These are phyloP conservation scores for Hansenula sp. DNA, from an alignment of 1,139 yeast genomes.

Conservation along the genomic window DNA sequence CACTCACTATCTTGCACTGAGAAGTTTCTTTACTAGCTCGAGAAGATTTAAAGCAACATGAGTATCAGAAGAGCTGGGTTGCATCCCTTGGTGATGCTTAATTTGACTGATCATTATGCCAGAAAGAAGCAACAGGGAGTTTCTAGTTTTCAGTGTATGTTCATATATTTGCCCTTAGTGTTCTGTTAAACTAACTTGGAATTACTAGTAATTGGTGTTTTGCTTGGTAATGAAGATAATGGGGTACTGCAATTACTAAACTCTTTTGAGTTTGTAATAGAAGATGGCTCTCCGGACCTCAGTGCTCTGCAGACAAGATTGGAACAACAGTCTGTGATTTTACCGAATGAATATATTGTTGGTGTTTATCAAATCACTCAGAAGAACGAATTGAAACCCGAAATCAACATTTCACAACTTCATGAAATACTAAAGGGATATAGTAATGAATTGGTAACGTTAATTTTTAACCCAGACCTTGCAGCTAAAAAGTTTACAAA, in stretches of 20 bases:
- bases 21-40: too few relatives aligned
- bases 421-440: not conserved
- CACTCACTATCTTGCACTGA: too few relatives aligned
- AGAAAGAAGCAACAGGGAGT: slow-evolving; percentile 7
- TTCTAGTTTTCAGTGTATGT: not conserved
- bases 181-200: not conserved
- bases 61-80: not conserved
- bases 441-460: not conserved
- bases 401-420: not conserved
- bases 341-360: slow-evolving; percentile 10
- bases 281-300: slow-evolving; percentile 1
- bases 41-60: too few relatives aligned
- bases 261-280: slow-evolving; percentile 9
- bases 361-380: slow-evolving; percentile 8
- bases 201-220: slow-evolving; percentile 2
- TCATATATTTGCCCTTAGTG: not conserved
- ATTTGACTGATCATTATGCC: slow-evolving; percentile 16
- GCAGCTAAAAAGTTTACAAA: slow-evolving; percentile 2
- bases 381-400: not conserved
- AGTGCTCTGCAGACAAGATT: slow-evolving; percentile 6
- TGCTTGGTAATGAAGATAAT: slow-evolving; percentile 4
- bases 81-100: slow-evolving; percentile 18
- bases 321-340: slow-evolving; percentile 8
- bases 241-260: slow-evolving; percentile 3
- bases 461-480: not conserved